Percentiles rank a stretch among this genome's conserved stretches.
Evolutionary conservation across 2,329 filamentous ascomycete genomes (phyloP).

Genomic region (Ophiostoma sp.): DNA sequence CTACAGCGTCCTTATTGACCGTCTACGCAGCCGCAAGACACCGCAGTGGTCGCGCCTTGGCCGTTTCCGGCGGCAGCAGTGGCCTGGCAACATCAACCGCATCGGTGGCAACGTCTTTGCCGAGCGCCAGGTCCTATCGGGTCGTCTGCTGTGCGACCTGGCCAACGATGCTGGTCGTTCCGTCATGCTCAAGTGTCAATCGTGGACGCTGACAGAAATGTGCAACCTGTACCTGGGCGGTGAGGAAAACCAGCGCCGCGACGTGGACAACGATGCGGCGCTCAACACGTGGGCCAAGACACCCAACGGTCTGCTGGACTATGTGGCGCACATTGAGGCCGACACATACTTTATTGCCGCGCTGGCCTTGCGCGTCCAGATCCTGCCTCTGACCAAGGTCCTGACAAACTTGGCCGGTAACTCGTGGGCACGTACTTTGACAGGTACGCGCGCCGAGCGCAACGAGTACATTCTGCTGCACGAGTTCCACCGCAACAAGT

Average conservation of each 20-base stretch:
- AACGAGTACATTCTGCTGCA: slow-evolving; percentile 99
- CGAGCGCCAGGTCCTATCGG: slow-evolving; percentile 85
- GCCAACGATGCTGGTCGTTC: slow-evolving; percentile 97
- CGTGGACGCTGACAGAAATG: slow-evolving; percentile 98
- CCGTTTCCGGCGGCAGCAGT: slow-evolving; percentile 76
- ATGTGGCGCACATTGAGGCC: slow-evolving; percentile 87
- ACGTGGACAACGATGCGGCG: slow-evolving; percentile 85
- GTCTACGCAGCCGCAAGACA: slow-evolving; percentile 85
- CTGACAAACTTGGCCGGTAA: slow-evolving; percentile 96
- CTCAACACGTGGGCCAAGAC: slow-evolving; percentile 83
- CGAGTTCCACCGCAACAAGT: slow-evolving; percentile 95
- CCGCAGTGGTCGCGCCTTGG: slow-evolving; percentile 94
- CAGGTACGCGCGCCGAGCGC: slow-evolving; percentile 91
- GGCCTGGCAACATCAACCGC: slow-evolving; percentile 85
- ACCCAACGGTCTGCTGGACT: slow-evolving; percentile 86
- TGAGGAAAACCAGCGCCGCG: slow-evolving; percentile 67
- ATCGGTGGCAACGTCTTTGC: slow-evolving; percentile 88
- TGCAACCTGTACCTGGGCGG: slow-evolving; percentile 76
- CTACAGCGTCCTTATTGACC: slow-evolving; percentile 84
- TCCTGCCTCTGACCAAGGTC: slow-evolving; percentile 91
- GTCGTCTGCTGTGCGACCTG: slow-evolving; percentile 87
- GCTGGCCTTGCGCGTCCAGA: slow-evolving; percentile 82
- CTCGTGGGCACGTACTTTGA: slow-evolving; percentile 94
- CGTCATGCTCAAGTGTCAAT: slow-evolving; percentile 94
- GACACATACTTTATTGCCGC: slow-evolving; percentile 97